phyloP scores from a whole-genome alignment of 2,329 filamentous ascomycete species.

The Aspergillus sp. region DNA sequence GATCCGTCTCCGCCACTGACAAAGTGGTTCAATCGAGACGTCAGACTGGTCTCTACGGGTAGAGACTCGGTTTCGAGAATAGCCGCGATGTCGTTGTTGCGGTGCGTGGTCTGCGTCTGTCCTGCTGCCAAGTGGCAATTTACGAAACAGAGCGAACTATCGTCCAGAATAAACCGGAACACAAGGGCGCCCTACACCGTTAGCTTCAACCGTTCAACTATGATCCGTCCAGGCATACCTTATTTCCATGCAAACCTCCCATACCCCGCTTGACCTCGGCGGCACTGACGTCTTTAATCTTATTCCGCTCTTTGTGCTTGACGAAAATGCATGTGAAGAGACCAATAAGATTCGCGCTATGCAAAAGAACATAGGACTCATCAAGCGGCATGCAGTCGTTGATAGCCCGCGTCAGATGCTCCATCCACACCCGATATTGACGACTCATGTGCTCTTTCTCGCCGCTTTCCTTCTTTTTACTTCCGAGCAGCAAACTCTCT shows the following conservation, averaged over 20 bases:
- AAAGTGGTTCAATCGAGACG: conserved; percentile 74
- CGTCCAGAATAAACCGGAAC: conserved; percentile 89
- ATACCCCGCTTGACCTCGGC: conserved; percentile 94
- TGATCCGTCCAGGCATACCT: conserved; percentile 52
- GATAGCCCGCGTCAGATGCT: conserved; percentile 80
- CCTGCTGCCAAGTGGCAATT: conserved; percentile 97
- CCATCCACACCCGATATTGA: conserved; percentile 95
- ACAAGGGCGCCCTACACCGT: conserved; percentile 72
- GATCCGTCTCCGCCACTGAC: conserved; percentile 91
- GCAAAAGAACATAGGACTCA: conserved; percentile 80
- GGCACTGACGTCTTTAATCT: conserved; percentile 76
- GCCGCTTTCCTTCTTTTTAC: conserved; percentile 78
- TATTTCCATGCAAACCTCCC: conserved; percentile 94
- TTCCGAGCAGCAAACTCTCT: conserved; percentile 80
- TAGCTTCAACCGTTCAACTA: background rate
- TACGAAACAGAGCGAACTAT: conserved; percentile 92
- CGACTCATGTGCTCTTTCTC: conserved; percentile 91
- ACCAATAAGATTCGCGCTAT: conserved; percentile 88
- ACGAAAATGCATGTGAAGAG: conserved; percentile 97
- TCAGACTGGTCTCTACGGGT: conserved; percentile 71
- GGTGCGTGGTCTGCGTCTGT: conserved; percentile 84
- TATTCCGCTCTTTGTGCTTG: conserved; percentile 74
- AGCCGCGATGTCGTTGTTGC: conserved; percentile 88
- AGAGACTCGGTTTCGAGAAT: conserved; percentile 82
- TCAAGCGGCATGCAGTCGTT: conserved; percentile 80